Evolutionary conservation across 192 early-diverging fungal genomes (phyloP).

Genomic region (Rhizophagus sp.): DNA sequence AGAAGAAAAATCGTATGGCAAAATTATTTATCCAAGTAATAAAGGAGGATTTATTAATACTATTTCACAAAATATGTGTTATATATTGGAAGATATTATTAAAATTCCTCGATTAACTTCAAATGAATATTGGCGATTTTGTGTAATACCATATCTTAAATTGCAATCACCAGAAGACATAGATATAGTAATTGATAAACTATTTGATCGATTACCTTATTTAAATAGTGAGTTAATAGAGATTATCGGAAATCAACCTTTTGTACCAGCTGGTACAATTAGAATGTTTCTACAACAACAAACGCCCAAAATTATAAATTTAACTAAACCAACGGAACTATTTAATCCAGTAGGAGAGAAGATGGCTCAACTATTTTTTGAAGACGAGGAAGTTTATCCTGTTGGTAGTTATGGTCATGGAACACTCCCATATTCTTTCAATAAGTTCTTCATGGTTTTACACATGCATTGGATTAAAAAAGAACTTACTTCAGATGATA

Average conservation of each 20-base stretch:
- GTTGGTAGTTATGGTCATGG: not conserved
- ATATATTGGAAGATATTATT: not conserved
- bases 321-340: not conserved
- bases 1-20: not conserved
- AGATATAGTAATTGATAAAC: not conserved
- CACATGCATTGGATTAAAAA: not conserved
- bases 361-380: not conserved
- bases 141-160: not conserved
- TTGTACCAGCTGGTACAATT: not conserved
- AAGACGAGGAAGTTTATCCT: not conserved
- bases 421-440: no score
- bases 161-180: not conserved
- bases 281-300: not conserved
- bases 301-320: not conserved
- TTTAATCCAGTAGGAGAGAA: not conserved
- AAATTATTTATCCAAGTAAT: not conserved
- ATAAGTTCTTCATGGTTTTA: not conserved
- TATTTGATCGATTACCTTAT: not conserved
- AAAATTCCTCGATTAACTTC: not conserved
- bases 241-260: not conserved
- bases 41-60: not conserved
- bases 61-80: not conserved
- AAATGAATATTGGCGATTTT: not conserved
- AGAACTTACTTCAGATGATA: not conserved
- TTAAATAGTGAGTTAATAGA: not conserved